These are phyloP conservation scores for Ascosphaera acerosa DNA, from an alignment of 2,329 filamentous ascomycete species.

Conservation along the genomic window DNA sequence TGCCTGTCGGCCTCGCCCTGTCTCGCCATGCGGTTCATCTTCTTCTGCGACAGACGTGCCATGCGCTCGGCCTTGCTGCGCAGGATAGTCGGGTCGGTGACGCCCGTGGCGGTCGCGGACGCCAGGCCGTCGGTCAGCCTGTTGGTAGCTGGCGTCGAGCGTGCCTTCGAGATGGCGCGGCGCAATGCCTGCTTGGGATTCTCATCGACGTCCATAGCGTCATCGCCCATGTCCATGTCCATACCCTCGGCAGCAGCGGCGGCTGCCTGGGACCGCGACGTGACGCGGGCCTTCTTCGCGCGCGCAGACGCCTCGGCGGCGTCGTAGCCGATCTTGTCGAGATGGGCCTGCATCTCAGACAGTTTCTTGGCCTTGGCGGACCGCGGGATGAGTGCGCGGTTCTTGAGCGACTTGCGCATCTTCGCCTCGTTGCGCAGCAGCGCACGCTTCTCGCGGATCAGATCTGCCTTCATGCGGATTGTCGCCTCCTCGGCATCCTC, in stretches of 20 bases:
- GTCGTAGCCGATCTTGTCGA: conserved; percentile 64
- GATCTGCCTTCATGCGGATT: conserved; percentile 68
- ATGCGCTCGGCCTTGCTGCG: conserved; percentile 64
- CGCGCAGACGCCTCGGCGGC: conserved; percentile 49
- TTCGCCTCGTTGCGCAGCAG: conserved; percentile 83
- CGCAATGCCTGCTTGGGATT: conserved; percentile 24
- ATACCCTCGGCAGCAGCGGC: conserved; percentile 50
- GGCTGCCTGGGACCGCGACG: conserved; percentile 36
- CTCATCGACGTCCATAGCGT: conserved; percentile 23
- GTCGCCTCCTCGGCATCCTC: conserved; percentile 79
- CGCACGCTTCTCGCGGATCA: conserved; percentile 84
- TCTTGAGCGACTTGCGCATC: conserved; percentile 94
- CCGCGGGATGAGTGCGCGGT: conserved; percentile 77
- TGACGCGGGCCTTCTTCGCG: conserved; percentile 45
- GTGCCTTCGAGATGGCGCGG: conserved; percentile 47
- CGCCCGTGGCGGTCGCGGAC: conserved; percentile 26
- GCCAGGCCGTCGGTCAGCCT: conserved; percentile 30
- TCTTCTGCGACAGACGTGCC: conserved; percentile 78
- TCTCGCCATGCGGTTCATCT: conserved; percentile 95
- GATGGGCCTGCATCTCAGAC: conserved; percentile 62
- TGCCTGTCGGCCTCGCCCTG: conserved; percentile 95
- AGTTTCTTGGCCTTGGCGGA: conserved; percentile 57
- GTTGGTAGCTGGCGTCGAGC: conserved; percentile 26
- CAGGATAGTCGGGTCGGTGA: conserved; percentile 1
- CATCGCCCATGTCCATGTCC: conserved; percentile 39